These are phyloP conservation scores for Phyllachora maydis DNA, from an alignment of 2,329 filamentous ascomycete species.

Conservation along the genomic window DNA sequence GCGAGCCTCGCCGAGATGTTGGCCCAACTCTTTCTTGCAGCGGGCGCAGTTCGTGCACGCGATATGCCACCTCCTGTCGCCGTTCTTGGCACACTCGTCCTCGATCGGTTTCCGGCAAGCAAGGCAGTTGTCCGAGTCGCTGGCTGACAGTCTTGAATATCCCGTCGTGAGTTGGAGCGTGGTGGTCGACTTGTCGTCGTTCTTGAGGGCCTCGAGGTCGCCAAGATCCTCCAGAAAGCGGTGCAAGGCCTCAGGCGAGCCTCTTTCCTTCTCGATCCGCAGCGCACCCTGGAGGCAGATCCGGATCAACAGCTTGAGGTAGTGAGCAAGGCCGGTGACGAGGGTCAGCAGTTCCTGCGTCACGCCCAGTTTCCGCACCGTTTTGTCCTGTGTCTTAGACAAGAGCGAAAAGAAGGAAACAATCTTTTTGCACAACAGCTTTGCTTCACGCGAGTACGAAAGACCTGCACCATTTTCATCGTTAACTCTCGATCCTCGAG, in stretches of 20 bases:
- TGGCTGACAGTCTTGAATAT: constrained; percentile 45
- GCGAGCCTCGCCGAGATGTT: constrained; percentile 45
- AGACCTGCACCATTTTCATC: constrained; percentile 46
- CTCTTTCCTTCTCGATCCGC: constrained; percentile 71
- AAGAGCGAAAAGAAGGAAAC: constrained; percentile 92
- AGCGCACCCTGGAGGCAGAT: constrained; percentile 90
- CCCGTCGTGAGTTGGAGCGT: constrained; percentile 41
- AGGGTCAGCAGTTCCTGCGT: constrained; percentile 96
- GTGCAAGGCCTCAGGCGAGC: constrained; percentile 53
- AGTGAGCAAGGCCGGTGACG: constrained; percentile 89
- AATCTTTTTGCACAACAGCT: constrained; percentile 98
- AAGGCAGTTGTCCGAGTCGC: constrained; percentile 68
- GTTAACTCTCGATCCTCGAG: no score
- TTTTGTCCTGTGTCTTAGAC: constrained; percentile 83
- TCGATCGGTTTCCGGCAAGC: constrained; percentile 76
- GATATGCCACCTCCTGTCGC: constrained; percentile 65
- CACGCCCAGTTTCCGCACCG: constrained; percentile 78
- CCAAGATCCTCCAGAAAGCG: constrained; percentile 68
- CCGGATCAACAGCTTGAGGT: constrained; percentile 88
- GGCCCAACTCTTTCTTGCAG: constrained; percentile 43
- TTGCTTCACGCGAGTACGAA: constrained; percentile 88
- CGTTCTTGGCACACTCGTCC: constrained; percentile 67
- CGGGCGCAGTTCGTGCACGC: constrained; percentile 60
- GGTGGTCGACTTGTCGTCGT: constrained; percentile 37
- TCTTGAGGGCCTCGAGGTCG: constrained; percentile 60